Evolutionary conservation across 768 basidiomycete genomes (phyloP).

Genomic region (Phanerodontia chrysosporium): DNA sequence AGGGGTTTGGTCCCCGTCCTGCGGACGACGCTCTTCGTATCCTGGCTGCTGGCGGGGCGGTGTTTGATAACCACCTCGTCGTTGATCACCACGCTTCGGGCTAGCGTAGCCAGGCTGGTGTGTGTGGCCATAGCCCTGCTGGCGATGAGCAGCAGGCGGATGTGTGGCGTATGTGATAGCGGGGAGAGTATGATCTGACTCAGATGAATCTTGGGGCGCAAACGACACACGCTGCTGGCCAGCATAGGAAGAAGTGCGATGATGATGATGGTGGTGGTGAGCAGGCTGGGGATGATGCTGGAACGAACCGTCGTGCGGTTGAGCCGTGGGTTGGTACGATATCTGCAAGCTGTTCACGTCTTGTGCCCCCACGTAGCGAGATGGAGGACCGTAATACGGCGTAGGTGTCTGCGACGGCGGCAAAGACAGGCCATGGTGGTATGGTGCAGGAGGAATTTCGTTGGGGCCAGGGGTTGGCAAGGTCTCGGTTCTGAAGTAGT

Average conservation of each 20-base stretch:
- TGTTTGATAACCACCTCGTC: slow-evolving; percentile 10
- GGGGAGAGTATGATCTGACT: slow-evolving; percentile 7
- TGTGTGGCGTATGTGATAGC: not conserved
- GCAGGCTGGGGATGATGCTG: not conserved
- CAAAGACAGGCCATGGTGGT: slow-evolving; percentile 30
- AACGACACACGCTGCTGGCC: not conserved
- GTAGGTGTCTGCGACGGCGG: slow-evolving; percentile 22
- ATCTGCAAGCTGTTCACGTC: slow-evolving; percentile 6
- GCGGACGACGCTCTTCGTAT: not conserved
- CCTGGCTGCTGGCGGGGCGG: slow-evolving; percentile 7
- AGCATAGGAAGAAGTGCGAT: not conserved
- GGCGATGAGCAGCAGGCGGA: slow-evolving; percentile 9
- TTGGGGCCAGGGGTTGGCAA: slow-evolving; percentile 58
- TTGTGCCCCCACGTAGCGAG: not conserved
- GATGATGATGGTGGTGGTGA: slow-evolving; percentile 4
- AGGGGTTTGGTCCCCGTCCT: not conserved
- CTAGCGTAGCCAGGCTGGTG: slow-evolving; percentile 8
- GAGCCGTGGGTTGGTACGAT: slow-evolving; percentile 4
- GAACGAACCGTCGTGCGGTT: not conserved
- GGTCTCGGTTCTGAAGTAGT: slow-evolving; percentile 39
- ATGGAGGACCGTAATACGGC: slow-evolving; percentile 11
- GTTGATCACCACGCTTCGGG: slow-evolving; percentile 15
- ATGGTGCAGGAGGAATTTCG: slow-evolving; percentile 63
- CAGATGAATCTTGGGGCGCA: slow-evolving; percentile 5
- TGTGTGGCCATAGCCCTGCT: slow-evolving; percentile 6